Evolutionary conservation across 352 stramenopile species (phyloP).

Genomic region (Pythium rhizo-oryzae): DNA sequence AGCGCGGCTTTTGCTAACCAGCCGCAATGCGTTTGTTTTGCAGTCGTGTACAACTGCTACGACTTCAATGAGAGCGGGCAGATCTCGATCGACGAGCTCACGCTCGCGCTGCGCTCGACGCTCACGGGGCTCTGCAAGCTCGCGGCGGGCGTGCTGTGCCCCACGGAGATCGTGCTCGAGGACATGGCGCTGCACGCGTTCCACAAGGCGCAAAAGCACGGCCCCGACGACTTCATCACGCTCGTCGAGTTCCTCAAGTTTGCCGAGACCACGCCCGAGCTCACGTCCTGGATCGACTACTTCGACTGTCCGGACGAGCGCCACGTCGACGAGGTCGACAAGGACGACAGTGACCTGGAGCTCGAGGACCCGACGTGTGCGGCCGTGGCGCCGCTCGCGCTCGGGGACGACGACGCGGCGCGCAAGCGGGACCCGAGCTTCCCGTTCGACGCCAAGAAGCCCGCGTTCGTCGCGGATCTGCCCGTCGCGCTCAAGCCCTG

Average conservation of each 20-base stretch:
- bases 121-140: constrained; percentile 91
- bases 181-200: constrained; percentile 76
- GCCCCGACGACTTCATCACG: constrained; percentile 64
- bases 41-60: constrained; percentile 92
- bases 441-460: constrained; percentile 47
- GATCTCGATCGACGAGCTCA: constrained; percentile 93
- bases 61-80: constrained; percentile 93
- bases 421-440: constrained; percentile 56
- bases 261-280: constrained; percentile 74
- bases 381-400: not conserved
- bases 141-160: constrained; percentile 56
- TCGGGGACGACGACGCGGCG: constrained; percentile 5
- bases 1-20: not conserved
- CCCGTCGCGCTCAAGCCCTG: constrained; percentile 47
- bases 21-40: not conserved
- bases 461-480: constrained; percentile 33
- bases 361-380: constrained; percentile 22
- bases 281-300: constrained; percentile 84
- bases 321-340: constrained; percentile 45
- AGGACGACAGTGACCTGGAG: constrained; percentile 65
- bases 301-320: constrained; percentile 70
- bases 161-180: constrained; percentile 85
- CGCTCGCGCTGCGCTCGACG: constrained; percentile 86
- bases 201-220: constrained; percentile 63
- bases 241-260: constrained; percentile 76